Evolutionary conservation across 768 basidiomycete genomes (phyloP).

Genomic region (Roridomyces roridus): DNA sequence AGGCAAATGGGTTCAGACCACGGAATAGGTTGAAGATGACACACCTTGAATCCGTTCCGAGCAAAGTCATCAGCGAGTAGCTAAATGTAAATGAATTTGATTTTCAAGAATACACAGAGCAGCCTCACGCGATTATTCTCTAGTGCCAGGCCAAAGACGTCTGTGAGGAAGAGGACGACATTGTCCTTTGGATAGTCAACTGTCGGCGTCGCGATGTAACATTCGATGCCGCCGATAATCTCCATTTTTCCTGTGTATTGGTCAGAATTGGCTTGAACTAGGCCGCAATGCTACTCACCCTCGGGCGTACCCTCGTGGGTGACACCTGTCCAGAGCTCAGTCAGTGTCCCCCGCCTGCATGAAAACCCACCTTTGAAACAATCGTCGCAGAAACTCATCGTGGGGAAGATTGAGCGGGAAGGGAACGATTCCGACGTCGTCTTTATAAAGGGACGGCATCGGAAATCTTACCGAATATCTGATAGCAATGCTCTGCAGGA

Average conservation of each 20-base stretch:
- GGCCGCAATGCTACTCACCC: not conserved
- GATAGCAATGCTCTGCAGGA: too few relatives aligned
- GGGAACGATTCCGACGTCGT: too few relatives aligned
- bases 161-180: constrained; percentile 47
- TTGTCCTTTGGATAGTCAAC: constrained; percentile 46
- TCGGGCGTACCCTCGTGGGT: constrained; percentile 28
- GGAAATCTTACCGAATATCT: too few relatives aligned
- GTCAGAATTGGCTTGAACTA: too few relatives aligned
- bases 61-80: constrained; percentile 51
- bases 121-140: constrained; percentile 32
- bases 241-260: constrained; percentile 25
- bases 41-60: constrained; percentile 42
- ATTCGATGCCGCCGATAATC: constrained; percentile 41
- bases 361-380: constrained; percentile 29
- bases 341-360: not conserved
- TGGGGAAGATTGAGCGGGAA: not conserved
- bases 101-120: too few relatives aligned
- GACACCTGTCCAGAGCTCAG: constrained; percentile 27
- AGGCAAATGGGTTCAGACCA: constrained; percentile 12
- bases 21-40: constrained; percentile 12
- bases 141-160: constrained; percentile 41
- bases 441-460: too few relatives aligned
- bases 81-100: too few relatives aligned
- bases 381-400: constrained; percentile 35
- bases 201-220: constrained; percentile 46